phyloP scores from a whole-genome alignment of 306 rosid species.

The Sechiopsis laciniata region DNA sequence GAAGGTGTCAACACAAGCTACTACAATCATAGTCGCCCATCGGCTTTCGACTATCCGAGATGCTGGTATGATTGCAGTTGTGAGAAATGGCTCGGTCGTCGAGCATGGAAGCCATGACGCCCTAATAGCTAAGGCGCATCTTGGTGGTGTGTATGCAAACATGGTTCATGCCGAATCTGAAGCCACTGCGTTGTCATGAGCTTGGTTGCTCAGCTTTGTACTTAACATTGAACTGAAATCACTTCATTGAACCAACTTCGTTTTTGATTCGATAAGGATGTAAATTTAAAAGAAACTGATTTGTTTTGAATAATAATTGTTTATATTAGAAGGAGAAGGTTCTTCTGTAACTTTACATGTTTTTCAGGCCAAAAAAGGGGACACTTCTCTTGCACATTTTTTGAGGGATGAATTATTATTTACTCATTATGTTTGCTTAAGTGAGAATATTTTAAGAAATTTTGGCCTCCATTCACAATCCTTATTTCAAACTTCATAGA shows the following conservation, averaged over 20 bases:
- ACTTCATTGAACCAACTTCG: not conserved
- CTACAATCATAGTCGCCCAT: constrained; percentile 72
- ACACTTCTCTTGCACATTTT: not conserved
- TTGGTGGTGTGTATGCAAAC: constrained; percentile 56
- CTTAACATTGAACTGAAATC: not conserved
- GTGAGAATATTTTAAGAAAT: not conserved
- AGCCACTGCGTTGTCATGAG: constrained; percentile 60
- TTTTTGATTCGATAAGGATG: not conserved
- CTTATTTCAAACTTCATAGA: not conserved
- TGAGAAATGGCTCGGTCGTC: constrained; percentile 59
- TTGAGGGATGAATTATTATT: not conserved
- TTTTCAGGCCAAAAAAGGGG: not conserved
- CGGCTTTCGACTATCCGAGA: constrained; percentile 66
- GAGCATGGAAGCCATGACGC: constrained; percentile 71
- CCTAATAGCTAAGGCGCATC: constrained; percentile 48
- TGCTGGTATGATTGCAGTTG: constrained; percentile 63
- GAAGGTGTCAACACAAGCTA: constrained; percentile 45
- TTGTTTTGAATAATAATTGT: not conserved
- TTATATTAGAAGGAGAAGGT: not conserved
- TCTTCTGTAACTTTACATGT: not conserved
- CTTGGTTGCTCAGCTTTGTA: not conserved
- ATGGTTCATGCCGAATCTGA: constrained; percentile 67
- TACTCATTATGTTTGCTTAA: not conserved
- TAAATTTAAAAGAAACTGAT: not conserved
- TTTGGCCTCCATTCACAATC: not conserved